These are phyloP conservation scores for Epichloe hybrida DNA, from an alignment of 2,329 filamentous ascomycete genomes.

Conservation along the genomic window DNA sequence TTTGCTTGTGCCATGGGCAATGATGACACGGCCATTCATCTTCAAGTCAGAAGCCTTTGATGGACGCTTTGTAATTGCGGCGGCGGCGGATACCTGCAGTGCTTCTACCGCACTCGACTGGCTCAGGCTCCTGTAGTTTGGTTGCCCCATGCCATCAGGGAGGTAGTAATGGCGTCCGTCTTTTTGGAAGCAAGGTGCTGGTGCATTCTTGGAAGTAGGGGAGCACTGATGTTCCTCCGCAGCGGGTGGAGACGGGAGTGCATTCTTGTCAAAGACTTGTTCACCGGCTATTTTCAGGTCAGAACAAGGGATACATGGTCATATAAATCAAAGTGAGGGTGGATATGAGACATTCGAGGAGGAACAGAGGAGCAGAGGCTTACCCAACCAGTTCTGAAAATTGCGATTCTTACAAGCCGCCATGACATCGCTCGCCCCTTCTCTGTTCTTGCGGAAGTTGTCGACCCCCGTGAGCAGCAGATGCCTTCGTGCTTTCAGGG, in stretches of 20 bases:
- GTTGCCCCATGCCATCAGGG: conserved; percentile 1
- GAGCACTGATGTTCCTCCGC: conserved; percentile 9
- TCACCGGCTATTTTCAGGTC: conserved; percentile 15
- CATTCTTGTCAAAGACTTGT: conserved; percentile 13
- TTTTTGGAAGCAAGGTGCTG: conserved; percentile 9
- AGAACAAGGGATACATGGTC: no score
- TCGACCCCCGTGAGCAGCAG: conserved; percentile 11
- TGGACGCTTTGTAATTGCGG: conserved; percentile 8
- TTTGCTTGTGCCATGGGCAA: not conserved
- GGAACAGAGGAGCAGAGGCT: conserved; percentile 4
- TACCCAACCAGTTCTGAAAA: conserved; percentile 26
- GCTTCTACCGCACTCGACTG: conserved; percentile 8
- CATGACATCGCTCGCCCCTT: conserved; percentile 11
- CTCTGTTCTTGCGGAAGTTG: conserved; percentile 4
- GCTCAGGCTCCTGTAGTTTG: not conserved
- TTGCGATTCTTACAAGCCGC: conserved; percentile 13
- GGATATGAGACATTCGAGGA: not conserved
- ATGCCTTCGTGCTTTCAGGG: conserved; percentile 19
- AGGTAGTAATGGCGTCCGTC: conserved; percentile 16
- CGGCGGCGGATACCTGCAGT: conserved; percentile 16
- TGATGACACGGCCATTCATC: not conserved
- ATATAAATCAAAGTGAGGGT: no score
- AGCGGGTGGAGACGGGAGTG: conserved; percentile 17
- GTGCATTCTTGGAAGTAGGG: conserved; percentile 8
- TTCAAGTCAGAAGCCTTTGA: not conserved